Percentiles rank a stretch among this genome's conserved stretches.
Conservation (phyloP, 2,329 filamentous ascomycete genomes). For the Cladobotryum protrusum region DNA sequence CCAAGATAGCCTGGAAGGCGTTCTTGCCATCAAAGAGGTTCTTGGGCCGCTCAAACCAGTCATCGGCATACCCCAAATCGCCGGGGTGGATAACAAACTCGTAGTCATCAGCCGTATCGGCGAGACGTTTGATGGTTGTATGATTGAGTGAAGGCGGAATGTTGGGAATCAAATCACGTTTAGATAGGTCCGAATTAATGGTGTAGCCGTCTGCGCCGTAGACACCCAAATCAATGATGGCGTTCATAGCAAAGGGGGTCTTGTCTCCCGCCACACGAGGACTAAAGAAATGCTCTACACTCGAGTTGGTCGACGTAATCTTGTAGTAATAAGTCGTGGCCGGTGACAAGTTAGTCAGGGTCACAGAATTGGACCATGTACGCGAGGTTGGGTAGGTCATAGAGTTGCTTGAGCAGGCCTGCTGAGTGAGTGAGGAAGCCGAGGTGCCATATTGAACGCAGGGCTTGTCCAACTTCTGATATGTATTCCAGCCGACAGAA, state of each 20-base stretch:
- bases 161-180: constrained; percentile 42
- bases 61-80: constrained; percentile 53
- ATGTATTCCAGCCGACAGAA: constrained; percentile 53
- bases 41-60: constrained; percentile 43
- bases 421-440: constrained; percentile 27
- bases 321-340: constrained; percentile 56
- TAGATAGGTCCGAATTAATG: constrained; percentile 34
- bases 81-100: constrained; percentile 49
- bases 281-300: constrained; percentile 46
- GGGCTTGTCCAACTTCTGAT: constrained; percentile 35
- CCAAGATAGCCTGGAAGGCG: constrained; percentile 51
- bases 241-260: constrained; percentile 45
- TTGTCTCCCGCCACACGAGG: constrained; percentile 47
- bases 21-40: constrained; percentile 43
- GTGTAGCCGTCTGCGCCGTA: constrained; percentile 28
- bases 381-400: constrained; percentile 48
- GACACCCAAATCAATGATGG: constrained; percentile 47
- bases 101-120: constrained; percentile 46
- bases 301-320: constrained; percentile 51
- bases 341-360: constrained; percentile 38
- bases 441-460: constrained; percentile 49
- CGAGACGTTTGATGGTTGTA: constrained; percentile 51
- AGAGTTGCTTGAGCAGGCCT: constrained; percentile 40
- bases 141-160: constrained; percentile 49
- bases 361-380: constrained; percentile 46